phyloP scores from a whole-genome alignment of 23 red algal species.

The Gracilaria caudata region DNA sequence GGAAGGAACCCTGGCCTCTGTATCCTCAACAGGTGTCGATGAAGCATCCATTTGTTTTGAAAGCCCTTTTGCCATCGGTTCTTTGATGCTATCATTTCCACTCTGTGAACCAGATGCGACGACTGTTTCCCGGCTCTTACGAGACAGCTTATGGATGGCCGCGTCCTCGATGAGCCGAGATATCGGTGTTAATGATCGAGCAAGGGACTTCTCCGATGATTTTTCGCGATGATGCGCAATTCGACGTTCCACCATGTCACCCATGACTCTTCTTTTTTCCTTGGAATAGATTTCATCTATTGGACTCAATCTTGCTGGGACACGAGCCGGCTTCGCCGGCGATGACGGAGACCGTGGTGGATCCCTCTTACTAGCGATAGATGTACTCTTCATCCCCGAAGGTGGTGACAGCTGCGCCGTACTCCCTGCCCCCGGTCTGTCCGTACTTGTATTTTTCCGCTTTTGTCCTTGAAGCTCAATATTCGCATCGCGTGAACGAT shows the following conservation, averaged over 20 bases:
- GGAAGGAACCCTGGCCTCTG: neutral
- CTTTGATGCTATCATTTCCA: too few species aligned
- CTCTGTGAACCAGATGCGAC: neutral
- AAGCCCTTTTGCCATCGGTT: neutral
- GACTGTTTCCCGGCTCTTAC: neutral
- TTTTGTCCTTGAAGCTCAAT: neutral
- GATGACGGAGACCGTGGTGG: neutral
- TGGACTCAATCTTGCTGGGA: neutral
- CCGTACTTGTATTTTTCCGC: neutral
- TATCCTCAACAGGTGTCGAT: neutral
- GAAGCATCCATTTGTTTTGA: neutral
- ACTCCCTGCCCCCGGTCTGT: too few species aligned
- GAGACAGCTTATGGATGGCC: neutral
- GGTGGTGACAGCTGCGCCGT: neutral
- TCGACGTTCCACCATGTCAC: neutral
- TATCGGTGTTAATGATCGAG: slow-evolving; percentile 12
- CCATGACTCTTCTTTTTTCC: neutral
- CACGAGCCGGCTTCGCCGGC: neutral
- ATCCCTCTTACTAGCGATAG: neutral
- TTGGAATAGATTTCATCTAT: neutral
- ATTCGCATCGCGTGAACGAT: neutral
- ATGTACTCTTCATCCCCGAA: too few species aligned
- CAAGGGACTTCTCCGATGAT: neutral
- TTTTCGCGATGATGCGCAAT: neutral
- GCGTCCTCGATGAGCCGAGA: neutral